Evolutionary conservation across 2,329 filamentous ascomycete species (phyloP), one percentile per base, ranked within the genome.

Genomic region (Penicillium sp.): DNA sequence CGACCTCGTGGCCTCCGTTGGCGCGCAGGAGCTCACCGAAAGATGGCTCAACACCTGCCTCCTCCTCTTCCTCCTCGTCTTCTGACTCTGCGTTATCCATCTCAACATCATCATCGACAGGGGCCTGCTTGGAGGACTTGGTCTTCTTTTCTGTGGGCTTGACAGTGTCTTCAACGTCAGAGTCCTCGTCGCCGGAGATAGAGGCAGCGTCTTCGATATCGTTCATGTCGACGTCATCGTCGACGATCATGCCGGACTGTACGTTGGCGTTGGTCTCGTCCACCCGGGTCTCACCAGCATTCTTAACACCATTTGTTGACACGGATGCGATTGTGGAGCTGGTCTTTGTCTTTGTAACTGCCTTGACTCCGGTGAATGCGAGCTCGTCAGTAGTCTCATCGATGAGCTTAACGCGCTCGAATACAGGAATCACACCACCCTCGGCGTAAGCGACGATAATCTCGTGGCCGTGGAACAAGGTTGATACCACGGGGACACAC

Each of bases 1-100:
- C 90, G 67, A 96, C 88, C 49, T 88, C 84, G 62, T 90, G 87
- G 57, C 86, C 83, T 55, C 87, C 86, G 64, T 85, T 81, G 47
- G 83, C 83, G 62, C 87, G 88, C 43, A 96, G 81, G 46, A 96
- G 85, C 71, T 98, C 93, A 66, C 92, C 93, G 72, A 98, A 96
- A 0, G 91, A 90, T 3, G 91, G 90, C 62, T 84, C 83, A 21
- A 68, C 77, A 19, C 68, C 68, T 54, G 80, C 79, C 41, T 80
- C 79, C 41, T 77, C 79, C 39, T 74, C 71, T 7, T 70, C 69
- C 21, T 68, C 63, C 53, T 69, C 63, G 24, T 67, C 70, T 3
- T 65, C 62, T 5, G 70, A 65, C 14, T 52, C 70, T n/a, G 69
- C 71, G 41, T 73, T 73, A 46, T 76, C 67, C 70, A 76, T 70